Conservation (phyloP, 148 eudicot genomes). For the Spergularia marina region DNA sequence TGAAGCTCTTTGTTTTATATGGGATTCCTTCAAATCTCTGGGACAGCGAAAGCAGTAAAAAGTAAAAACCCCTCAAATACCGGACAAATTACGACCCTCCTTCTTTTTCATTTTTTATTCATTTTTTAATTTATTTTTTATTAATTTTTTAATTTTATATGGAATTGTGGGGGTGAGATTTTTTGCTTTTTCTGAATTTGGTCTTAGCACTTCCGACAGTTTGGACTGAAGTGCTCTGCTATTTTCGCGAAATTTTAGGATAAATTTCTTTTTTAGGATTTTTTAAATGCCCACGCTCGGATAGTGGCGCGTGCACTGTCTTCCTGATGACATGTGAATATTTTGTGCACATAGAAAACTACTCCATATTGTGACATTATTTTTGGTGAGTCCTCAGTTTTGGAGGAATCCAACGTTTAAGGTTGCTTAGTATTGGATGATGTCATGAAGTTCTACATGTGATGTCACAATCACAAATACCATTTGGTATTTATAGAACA, state of each 20-base stretch:
- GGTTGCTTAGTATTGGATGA: background rate
- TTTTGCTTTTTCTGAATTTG: constrained; percentile 32
- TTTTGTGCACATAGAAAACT: background rate
- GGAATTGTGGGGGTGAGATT: constrained; percentile 8
- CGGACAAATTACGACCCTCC: constrained; percentile 14
- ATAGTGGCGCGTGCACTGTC: constrained; percentile 18
- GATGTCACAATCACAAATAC: too few species aligned
- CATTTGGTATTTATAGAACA: too few species aligned
- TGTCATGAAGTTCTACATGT: background rate
- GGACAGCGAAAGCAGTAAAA: background rate
- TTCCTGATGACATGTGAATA: background rate
- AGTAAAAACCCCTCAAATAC: constrained; percentile 20
- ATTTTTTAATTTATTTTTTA: background rate
- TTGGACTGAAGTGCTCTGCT: constrained; percentile 38
- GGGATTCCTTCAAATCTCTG: constrained; percentile 6
- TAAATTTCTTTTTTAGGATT: background rate
- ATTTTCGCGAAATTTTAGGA: constrained; percentile 22
- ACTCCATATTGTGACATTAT: too few species aligned
- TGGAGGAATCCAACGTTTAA: too few species aligned
- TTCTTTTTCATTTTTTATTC: background rate
- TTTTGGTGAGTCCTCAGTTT: too few species aligned
- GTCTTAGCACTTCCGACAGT: constrained; percentile 46
- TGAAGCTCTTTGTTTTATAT: constrained; percentile 26
- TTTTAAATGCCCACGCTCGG: background rate
- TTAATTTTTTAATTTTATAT: background rate